phyloP scores from a whole-genome alignment of 2,329 filamentous ascomycete species.

The Alternaria angustiovoidea region DNA sequence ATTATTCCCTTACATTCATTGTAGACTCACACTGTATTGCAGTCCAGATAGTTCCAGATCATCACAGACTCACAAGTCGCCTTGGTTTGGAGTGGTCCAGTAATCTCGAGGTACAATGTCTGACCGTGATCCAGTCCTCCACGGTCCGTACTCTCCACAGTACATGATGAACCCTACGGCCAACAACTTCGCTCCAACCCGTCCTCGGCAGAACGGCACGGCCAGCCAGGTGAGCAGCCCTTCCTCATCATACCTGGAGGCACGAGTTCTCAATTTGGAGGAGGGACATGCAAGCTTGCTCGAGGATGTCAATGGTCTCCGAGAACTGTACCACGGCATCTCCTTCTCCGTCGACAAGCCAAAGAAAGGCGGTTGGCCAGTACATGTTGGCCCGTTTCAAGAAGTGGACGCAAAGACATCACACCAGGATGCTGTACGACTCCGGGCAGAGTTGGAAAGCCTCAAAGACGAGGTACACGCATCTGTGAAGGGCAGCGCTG shows the following conservation, averaged over 20 bases:
- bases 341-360: slow-evolving; percentile 28
- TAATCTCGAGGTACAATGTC: neutral
- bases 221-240: slow-evolving; percentile 25
- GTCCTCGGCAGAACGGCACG: slow-evolving; percentile 8
- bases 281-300: slow-evolving; percentile 22
- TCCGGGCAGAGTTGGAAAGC: slow-evolving; percentile 28
- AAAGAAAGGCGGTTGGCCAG: slow-evolving; percentile 28
- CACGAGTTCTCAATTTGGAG: slow-evolving; percentile 28
- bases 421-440: slow-evolving; percentile 19
- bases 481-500: slow-evolving; percentile 16
- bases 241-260: slow-evolving; percentile 25
- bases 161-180: slow-evolving; percentile 23
- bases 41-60: neutral
- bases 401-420: slow-evolving; percentile 17
- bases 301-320: slow-evolving; percentile 25
- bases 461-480: slow-evolving; percentile 18
- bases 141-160: neutral
- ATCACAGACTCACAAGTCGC: neutral
- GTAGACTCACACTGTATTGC: neutral
- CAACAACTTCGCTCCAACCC: slow-evolving; percentile 18
- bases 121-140: slow-evolving; percentile 7
- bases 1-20: neutral
- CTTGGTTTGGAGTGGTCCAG: neutral
- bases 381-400: slow-evolving; percentile 27
- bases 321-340: slow-evolving; percentile 25